Evolutionary conservation across 2,329 filamentous ascomycete genomes (phyloP), one percentile per base, ranked within the genome.

Genomic region (Didymella pomorum): DNA sequence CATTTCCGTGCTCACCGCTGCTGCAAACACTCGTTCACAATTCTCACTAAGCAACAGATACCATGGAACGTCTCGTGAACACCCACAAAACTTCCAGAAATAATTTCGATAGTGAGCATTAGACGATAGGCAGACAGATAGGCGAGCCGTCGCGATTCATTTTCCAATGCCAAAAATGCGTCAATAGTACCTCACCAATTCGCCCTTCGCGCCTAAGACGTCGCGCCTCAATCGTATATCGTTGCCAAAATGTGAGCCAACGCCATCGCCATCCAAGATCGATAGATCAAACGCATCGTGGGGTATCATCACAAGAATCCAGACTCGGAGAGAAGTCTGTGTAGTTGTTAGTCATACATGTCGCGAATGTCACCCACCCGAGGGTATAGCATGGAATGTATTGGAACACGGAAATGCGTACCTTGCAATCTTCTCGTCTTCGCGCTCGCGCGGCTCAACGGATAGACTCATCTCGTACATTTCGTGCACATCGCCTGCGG

Each of bases 371-470:
- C 26, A 49, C 31, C 16, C 31, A 53, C 44, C 49, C 37, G 39
- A 39, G 49, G 56, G 23, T 58, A 53, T 58, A 53, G 49, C 56
- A 53, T 58, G 56, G 50, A 54, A 54, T 54, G 45, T 46, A 58
- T 54, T 50, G 56, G 31, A 16, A 41, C 25, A 63, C 44, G 23
- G 23, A 7, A 25, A 7, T 25, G 62, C 66, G 60, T 88, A 96
- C 93, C 95, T 96, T 76, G 97, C 94, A 83, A 99, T 98, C 85
- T 98, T 98, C 81, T 99, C 95, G 75, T 99, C 95, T 81, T 99
- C 95, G 71, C 95, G 87, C 82, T 99, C 95, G 71, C 95, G 87
- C 63, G 95, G 95, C 78, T 99, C 95, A 60, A 99, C 89, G 72
- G 89, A 85, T 80, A 99, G 82, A 80, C 93, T 97, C 84, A 93